Percentiles rank a stretch among this genome's conserved stretches.
Conservation (phyloP, 2,329 filamentous ascomycete species). For the Fusarium sp. region DNA sequence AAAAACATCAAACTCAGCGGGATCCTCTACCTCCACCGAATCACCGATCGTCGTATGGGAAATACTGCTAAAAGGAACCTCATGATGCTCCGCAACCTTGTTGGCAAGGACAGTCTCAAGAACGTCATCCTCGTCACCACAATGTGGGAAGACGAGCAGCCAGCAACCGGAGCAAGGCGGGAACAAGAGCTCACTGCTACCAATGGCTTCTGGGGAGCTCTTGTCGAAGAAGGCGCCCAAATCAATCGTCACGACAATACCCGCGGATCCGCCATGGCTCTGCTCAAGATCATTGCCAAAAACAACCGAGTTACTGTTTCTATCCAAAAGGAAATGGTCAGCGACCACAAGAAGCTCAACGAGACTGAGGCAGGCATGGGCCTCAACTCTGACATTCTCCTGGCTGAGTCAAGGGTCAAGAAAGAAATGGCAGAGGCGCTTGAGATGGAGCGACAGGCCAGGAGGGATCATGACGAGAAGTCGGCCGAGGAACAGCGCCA, state of each 20-base stretch:
- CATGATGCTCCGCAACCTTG: conserved; percentile 5
- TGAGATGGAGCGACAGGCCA: not conserved
- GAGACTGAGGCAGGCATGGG: not conserved
- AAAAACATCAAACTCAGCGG: not conserved
- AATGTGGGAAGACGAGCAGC: not conserved
- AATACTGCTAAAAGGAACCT: not conserved
- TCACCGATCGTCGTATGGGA: conserved; percentile 1
- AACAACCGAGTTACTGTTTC: not conserved
- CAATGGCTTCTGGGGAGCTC: not conserved
- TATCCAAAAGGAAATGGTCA: not conserved
- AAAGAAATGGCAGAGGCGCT: not conserved
- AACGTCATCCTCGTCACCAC: not conserved
- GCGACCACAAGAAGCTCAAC: not conserved
- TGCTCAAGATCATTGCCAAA: not conserved
- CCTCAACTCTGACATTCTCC: not conserved
- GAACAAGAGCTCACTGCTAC: not conserved
- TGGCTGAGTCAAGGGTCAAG: not conserved
- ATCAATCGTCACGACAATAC: not conserved
- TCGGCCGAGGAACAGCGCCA: not conserved
- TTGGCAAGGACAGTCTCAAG: not conserved
- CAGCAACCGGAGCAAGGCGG: not conserved
- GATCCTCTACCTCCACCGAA: conserved; percentile 5
- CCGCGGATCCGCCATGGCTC: not conserved
- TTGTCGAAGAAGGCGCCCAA: not conserved
- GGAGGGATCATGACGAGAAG: not conserved